Evolutionary conservation across 805 yeast genomes (phyloP), one percentile per base, ranked within the genome.

Genomic region (Saccharomycopsis oosterbeekiorum): DNA sequence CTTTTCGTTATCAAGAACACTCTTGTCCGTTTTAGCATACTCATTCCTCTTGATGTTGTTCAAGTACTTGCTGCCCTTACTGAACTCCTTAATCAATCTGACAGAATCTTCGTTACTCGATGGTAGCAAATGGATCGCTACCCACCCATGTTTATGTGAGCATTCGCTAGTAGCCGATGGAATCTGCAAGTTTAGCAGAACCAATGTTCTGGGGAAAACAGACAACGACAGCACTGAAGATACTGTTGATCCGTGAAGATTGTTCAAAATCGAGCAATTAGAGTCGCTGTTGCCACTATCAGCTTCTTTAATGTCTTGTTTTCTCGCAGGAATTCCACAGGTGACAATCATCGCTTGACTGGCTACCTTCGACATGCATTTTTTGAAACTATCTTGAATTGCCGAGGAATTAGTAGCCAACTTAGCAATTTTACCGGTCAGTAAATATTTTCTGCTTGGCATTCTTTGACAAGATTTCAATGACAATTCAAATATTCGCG

Each of bases 191-290:
- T 93, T 93, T 75, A 93, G 92, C 68, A 89, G 94, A 0, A 93
- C 68, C 59, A 92, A 73, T 1, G 97, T 96, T 14, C 77, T 77
- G 0, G 97, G 97, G 56, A 79, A 76, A 36, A 91, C 80, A 0
- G 96, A 84, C 14, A 93, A 74, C 0, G 97, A 91, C 12, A 89
- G 82, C 54, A 91, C 89, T 0, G 97, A 89, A 1, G 97, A 88
- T 1, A 93, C 75, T 0, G 97, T 90, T 77, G 89, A 83, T 0
- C 97, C 97, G 72, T 80, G 86, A 43, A 78, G 62, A 36, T 65
- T 54, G 2, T 65, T 50, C 64, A 39, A 57, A 62, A 26, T 73
- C 67, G 50, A 69, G 70, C 34, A 50, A 65, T 62, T n/a, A 66
- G 53, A 4, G 10, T 53, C 56, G 4, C 2, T 34, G 19, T 15